Evolutionary conservation across 306 rosid species (phyloP), one percentile per base, ranked within the genome.

Genomic region (Lathyrus sativus): DNA sequence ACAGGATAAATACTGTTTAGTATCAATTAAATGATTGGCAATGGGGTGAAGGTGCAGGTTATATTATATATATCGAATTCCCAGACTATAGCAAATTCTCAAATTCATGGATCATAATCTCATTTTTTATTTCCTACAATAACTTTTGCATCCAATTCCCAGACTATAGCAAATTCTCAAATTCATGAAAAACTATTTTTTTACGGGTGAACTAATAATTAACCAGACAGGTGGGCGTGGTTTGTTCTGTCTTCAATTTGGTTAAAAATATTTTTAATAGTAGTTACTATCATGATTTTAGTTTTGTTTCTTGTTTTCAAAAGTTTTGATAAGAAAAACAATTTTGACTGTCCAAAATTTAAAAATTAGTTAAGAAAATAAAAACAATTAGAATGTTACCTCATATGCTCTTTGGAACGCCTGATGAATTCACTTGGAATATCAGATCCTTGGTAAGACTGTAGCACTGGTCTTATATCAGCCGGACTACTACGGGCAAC

Each of bases 401-500:
- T 87, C 51, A 78, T 84, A 74, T 90, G 87, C 73, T 87, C 96
- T 72, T 87, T 90, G 18, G 97, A 84, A 45, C 99, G 99, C 78
- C 84, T 83, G 66, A 90, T 76, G 73, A 90, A 93, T 71, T 93
- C 99, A 55, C 77, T 38, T 15, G 99, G 99, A 74, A 93, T 87
- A 24, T 93, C 97, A 39, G 79, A 70, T 55, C 96, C 97, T 75
- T 87, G 87, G 64, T 90, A 93, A 12, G 99, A 90, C 39, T 80
- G 82, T 45, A 93, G 84, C 53, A 93, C 99, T 66, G 81, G 89
- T 68, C 99, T 84, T 73, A 90, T 84, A 83, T 93, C 99, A 70
- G 92, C 70, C 60, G 99, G 99, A 75, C 87, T 79, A 60, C 80
- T 93, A 18, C 96, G 90, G 43, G 95, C 99, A 64, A 93, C 96